Base-by-base conservation (phyloP, 306 rosid species). In the Trifolium dubium region DNA sequence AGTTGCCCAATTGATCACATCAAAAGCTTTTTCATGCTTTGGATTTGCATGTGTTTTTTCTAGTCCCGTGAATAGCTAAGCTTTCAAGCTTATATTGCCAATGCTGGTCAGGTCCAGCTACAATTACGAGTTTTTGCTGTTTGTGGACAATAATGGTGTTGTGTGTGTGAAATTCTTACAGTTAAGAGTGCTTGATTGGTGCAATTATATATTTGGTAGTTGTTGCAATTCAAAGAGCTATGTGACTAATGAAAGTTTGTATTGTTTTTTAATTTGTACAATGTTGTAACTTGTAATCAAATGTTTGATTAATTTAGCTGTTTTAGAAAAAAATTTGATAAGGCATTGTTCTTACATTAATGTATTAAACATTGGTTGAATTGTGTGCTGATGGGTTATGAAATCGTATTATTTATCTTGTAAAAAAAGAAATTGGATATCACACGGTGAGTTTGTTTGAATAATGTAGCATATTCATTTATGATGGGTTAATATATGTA, bases 21-120 rank as follows among this genome's bases (percentile, higher is more conserved):
- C 71, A 39, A 66, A 70, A 60, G 72, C 55, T 54, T 35, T 60
- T 54, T 59, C 56, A 1, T 77, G 15, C 39, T 44, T 54, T 13
- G 13, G 59, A 66, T 40, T 85, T 72, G 68, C 50, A 35, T 3
- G 29, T 18, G 75, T 55, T 14, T 51, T 67, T 60, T 68, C 61
- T 54, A 28, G 61, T 76, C 76, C 55, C 29, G 31, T 84, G 81
- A 30, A 51, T 73, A 39, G 69, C 83, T 69, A 64, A 37, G 56
- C 65, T 60, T 71, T 43, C 40, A 71, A 64, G 82, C 15, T 23
- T 73, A n/a, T 67, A 64, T 32, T n/a, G 71, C 78, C 44, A 31
- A 75, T 79, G 78, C 67, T 69, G 59, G 56, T 60, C 71, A 73
- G 77, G 29, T 74, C 51, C 67, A 49, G 74, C 75, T 70, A 35